Percentiles rank a stretch among this genome's conserved stretches.
Conservation (phyloP, 2,329 filamentous ascomycete species). For the Cladosporium sp. region DNA sequence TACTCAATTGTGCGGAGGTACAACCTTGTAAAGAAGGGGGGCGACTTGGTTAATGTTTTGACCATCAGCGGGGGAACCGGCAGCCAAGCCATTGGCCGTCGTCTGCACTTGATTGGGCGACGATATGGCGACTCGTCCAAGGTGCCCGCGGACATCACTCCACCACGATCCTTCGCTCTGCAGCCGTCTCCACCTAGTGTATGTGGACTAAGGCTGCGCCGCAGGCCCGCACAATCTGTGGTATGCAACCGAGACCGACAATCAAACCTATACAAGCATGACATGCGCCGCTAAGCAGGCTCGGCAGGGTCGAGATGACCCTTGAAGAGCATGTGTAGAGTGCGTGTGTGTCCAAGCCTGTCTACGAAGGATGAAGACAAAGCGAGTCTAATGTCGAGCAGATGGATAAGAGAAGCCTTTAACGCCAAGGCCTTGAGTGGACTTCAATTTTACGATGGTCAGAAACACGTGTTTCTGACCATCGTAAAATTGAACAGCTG, state of each 20-base stretch:
- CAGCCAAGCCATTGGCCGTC: not conserved
- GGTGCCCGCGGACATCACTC: not conserved
- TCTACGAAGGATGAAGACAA: not conserved
- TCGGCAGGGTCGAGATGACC: not conserved
- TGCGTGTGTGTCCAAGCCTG: not conserved
- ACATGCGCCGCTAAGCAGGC: not conserved
- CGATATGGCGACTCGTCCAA: not conserved
- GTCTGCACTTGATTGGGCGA: not conserved
- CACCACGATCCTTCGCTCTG: not conserved
- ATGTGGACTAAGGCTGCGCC: not conserved
- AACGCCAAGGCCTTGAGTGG: not conserved
- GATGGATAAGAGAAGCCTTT: not conserved
- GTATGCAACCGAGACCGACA: not conserved
- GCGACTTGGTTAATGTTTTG: too few species aligned
- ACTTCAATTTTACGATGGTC: too few species aligned
- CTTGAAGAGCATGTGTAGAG: not conserved
- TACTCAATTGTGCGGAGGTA: not conserved
- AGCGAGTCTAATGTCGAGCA: not conserved
- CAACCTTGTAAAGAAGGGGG: not conserved
- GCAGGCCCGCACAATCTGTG: not conserved
- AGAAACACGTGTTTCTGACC: not conserved
- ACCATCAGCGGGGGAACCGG: not conserved
- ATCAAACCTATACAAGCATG: not conserved
- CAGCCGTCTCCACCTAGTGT: not conserved
- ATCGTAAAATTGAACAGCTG: not conserved